phyloP scores from a whole-genome alignment of 1,139 yeast genomes.

The Protomyces inundatus region DNA sequence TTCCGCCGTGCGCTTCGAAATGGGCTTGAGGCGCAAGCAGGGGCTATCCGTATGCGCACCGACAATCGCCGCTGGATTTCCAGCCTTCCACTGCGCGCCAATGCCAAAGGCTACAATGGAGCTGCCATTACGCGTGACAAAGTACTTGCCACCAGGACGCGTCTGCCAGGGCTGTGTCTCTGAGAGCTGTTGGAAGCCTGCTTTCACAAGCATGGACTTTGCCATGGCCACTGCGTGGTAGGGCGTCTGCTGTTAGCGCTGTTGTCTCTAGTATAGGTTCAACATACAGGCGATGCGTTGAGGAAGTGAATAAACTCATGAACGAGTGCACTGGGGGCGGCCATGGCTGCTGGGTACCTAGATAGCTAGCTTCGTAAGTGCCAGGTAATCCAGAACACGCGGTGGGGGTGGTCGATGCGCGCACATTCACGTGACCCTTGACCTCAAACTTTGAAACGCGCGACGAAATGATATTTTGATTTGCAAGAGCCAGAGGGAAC shows the following conservation, averaged over 20 bases:
- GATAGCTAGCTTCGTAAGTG: no score
- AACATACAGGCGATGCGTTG: slow-evolving; percentile 59
- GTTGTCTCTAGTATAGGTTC: background rate
- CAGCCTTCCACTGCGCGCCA: slow-evolving; percentile 58
- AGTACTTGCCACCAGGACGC: slow-evolving; percentile 53
- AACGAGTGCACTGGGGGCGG: background rate
- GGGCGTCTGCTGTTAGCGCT: slow-evolving; percentile 50
- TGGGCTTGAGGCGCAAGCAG: slow-evolving; percentile 71
- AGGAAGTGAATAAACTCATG: slow-evolving; percentile 48
- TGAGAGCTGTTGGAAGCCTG: slow-evolving; percentile 68
- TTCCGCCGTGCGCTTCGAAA: slow-evolving; percentile 59
- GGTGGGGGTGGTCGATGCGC: no score
- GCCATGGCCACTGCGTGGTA: slow-evolving; percentile 81
- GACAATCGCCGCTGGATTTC: slow-evolving; percentile 77
- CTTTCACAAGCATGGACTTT: slow-evolving; percentile 48
- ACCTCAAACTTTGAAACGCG: no score
- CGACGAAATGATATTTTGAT: no score
- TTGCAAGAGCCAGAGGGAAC: no score
- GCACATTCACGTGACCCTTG: no score
- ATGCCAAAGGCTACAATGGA: slow-evolving; percentile 82
- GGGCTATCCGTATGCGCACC: slow-evolving; percentile 98
- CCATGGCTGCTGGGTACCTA: background rate
- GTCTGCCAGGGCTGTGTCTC: slow-evolving; percentile 77
- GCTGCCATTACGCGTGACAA: slow-evolving; percentile 78
- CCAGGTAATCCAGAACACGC: no score